These are phyloP conservation scores for Yarrowia hollandica DNA, from an alignment of 805 yeast genomes.

Conservation along the genomic window DNA sequence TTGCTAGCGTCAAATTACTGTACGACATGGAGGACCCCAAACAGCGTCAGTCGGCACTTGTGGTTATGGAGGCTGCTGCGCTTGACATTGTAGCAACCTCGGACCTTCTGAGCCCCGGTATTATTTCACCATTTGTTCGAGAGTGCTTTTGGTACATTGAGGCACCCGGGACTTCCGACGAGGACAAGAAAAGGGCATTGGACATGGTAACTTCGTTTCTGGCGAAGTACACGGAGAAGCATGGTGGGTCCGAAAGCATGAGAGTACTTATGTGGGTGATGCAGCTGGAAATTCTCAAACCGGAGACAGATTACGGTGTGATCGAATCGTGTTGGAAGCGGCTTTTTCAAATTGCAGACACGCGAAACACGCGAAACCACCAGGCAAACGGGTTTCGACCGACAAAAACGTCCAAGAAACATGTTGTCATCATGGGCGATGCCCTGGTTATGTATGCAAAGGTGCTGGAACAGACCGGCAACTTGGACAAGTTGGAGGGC, in stretches of 20 bases:
- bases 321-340: neutral
- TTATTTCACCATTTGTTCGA: neutral
- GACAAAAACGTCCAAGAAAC: neutral
- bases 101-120: slow-evolving; percentile 3
- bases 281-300: neutral
- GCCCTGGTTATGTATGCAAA: slow-evolving; percentile 1
- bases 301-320: neutral
- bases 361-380: neutral
- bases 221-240: slow-evolving; percentile 5
- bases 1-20: neutral
- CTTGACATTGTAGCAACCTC: neutral
- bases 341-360: neutral
- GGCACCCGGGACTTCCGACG: no score
- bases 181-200: neutral
- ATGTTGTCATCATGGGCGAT: slow-evolving; percentile 3
- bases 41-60: neutral
- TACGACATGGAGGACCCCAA: neutral
- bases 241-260: slow-evolving; percentile 20
- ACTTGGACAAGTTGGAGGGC: neutral
- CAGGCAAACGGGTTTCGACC: neutral
- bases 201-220: neutral
- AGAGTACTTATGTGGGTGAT: slow-evolving; percentile 1
- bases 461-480: neutral
- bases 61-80: slow-evolving; percentile 21
- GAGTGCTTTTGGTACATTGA: neutral